Percentiles rank a stretch among this genome's conserved stretches.
Conservation (phyloP, 495 filamentous ascomycete genomes). For the Penicillium angulare region DNA sequence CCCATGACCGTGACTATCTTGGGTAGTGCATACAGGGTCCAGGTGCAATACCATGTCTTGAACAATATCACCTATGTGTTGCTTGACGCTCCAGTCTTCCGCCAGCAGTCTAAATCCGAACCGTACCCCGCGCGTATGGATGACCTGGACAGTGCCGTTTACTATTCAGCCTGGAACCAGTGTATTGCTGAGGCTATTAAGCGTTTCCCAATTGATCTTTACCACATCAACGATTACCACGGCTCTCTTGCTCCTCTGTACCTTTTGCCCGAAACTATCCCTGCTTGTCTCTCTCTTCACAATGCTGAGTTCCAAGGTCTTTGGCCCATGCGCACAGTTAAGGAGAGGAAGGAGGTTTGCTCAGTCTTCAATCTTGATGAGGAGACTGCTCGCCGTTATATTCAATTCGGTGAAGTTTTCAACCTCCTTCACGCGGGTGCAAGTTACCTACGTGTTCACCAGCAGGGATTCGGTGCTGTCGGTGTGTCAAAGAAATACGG, state of each 20-base stretch:
- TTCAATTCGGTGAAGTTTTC: slow-evolving; percentile 66
- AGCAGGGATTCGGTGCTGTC: slow-evolving; percentile 72
- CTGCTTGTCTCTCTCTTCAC: slow-evolving; percentile 51
- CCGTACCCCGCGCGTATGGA: slow-evolving; percentile 74
- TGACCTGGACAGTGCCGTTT: slow-evolving; percentile 67
- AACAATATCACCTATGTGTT: slow-evolving; percentile 73
- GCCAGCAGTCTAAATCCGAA: slow-evolving; percentile 65
- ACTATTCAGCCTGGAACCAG: slow-evolving; percentile 73
- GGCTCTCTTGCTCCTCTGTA: slow-evolving; percentile 71
- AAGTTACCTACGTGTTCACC: slow-evolving; percentile 71
- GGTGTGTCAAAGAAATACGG: slow-evolving; percentile 75
- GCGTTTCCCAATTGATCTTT: slow-evolving; percentile 64
- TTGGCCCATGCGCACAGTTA: slow-evolving; percentile 72
- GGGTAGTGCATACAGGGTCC: slow-evolving; percentile 60
- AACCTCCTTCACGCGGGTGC: slow-evolving; percentile 72
- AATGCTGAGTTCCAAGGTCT: slow-evolving; percentile 75
- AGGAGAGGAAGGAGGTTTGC: slow-evolving; percentile 67
- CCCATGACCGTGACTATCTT: slow-evolving; percentile 64
- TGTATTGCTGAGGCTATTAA: slow-evolving; percentile 64
- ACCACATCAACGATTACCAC: slow-evolving; percentile 83
- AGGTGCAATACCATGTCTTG: slow-evolving; percentile 63
- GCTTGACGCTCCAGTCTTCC: slow-evolving; percentile 68
- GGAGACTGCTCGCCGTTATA: slow-evolving; percentile 38
- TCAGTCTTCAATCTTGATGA: slow-evolving; percentile 61
- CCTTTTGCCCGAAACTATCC: slow-evolving; percentile 58